These are phyloP conservation scores for Suillus luteus DNA, from an alignment of 768 basidiomycete genomes.

Conservation along the genomic window DNA sequence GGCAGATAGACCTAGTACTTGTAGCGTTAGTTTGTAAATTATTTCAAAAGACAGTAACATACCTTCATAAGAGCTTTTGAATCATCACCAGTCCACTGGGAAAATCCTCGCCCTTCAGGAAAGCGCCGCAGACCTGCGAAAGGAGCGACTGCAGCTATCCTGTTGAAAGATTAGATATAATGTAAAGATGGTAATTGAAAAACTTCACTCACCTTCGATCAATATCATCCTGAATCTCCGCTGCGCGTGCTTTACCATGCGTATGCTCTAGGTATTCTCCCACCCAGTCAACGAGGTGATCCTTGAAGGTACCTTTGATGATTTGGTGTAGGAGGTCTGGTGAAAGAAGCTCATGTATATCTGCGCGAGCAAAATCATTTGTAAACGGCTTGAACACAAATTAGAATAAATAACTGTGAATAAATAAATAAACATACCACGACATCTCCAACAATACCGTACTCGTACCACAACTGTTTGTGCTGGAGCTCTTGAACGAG, in stretches of 20 bases:
- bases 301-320: slow-evolving; percentile 6
- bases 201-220: not conserved
- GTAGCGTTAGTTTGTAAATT: not conserved
- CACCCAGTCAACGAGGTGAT: slow-evolving; percentile 19
- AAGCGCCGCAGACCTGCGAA: slow-evolving; percentile 19
- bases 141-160: slow-evolving; percentile 29
- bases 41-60: not conserved
- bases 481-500: slow-evolving; percentile 23
- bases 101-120: slow-evolving; percentile 20
- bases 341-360: not conserved
- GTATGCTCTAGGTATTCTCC: slow-evolving; percentile 5
- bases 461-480: slow-evolving; percentile 33
- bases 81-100: slow-evolving; percentile 26
- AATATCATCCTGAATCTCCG: slow-evolving; percentile 1
- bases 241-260: not conserved
- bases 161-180: not conserved
- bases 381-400: not conserved
- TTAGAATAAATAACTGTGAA: too few relatives aligned
- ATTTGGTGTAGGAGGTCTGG: slow-evolving; percentile 13
- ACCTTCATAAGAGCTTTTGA: slow-evolving; percentile 29
- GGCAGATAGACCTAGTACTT: slow-evolving; percentile 32
- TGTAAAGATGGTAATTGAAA: too few relatives aligned
- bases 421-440: slow-evolving; percentile 22
- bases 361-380: not conserved
- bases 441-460: slow-evolving; percentile 35